Evolutionary conservation across 1,139 yeast genomes (phyloP), one percentile per base, ranked within the genome.

Genomic region (Komagataea norvegica): DNA sequence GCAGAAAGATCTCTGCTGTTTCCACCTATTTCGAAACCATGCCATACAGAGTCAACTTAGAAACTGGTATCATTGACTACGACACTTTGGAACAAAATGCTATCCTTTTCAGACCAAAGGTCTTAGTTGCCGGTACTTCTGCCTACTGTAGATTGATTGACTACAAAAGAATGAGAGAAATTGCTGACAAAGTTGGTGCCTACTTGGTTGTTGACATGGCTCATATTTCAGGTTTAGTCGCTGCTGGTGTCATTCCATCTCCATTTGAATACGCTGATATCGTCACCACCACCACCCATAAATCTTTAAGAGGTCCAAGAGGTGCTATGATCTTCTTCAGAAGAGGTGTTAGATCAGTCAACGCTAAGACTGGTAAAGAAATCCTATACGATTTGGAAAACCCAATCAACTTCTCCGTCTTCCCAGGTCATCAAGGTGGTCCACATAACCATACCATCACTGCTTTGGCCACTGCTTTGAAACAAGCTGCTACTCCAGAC

Each of bases 341-440:
- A 72, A 86, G 87, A 72, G 97, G 97, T 56, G 83, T 88, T 45
- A 80, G 96, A 69, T 79, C 86, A 36, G 75, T 81, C 53, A 85
- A 84, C 70, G 79, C 85, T 55, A 91, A 89, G 74, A 86, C 89
- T 59, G 97, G 97, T 53, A 84, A 83, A 64, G 93, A 88, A 68
- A 70, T 84, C 46, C 65, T 75, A 50, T 91, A 88, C 65, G 96
- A 91, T 62, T 77, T 91, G 64, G 98, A 91, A 70, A 80, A 81
- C 64, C 86, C 86, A 65, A 89, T 91, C 68, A 91, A 91, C 77
- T 91, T 91, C 65, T 88, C 96, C 8, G 97, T 91, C 48, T 91
- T 91, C 89, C 98, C 98, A 55, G 97, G 96, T 56, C 97, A 91
- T 68, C 98, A 91, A 72, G 98, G 98, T 73, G 98, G 98, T 62